Evolutionary conservation across 208 protist genomes (phyloP).

Genomic region (Leishmania tarentolae): DNA sequence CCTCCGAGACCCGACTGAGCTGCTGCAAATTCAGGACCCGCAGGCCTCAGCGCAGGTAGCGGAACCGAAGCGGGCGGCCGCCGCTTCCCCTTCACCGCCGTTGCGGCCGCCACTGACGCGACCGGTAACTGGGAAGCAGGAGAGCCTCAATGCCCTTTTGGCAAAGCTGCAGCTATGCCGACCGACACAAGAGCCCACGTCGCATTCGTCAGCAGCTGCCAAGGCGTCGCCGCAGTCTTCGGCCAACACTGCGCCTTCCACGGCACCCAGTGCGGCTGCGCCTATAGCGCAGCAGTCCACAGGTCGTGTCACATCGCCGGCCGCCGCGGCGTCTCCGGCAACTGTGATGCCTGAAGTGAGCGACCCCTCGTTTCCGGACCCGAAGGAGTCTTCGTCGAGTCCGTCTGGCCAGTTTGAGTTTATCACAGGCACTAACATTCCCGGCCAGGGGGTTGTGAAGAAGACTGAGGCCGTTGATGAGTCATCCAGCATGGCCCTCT

Average conservation of each 20-base stretch:
- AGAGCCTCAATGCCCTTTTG: constrained; percentile 40
- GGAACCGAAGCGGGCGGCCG: constrained; percentile 8
- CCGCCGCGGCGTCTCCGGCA: not conserved
- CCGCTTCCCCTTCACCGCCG: constrained; percentile 1
- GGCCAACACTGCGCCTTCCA: not conserved
- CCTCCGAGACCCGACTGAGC: constrained; percentile 56
- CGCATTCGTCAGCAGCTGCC: not conserved
- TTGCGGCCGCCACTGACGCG: constrained; percentile 3
- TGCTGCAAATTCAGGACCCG: constrained; percentile 26
- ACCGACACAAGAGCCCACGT: constrained; percentile 5
- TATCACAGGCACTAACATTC: constrained; percentile 73
- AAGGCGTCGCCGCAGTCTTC: not conserved
- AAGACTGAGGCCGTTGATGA: constrained; percentile 10
- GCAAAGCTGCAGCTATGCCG: constrained; percentile 37
- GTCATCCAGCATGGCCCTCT: constrained; percentile 56
- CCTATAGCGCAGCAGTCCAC: not conserved
- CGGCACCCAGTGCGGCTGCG: not conserved
- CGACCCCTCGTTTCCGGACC: constrained; percentile 23
- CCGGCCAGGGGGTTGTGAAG: constrained; percentile 41
- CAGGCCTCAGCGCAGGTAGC: not conserved
- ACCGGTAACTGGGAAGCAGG: constrained; percentile 23
- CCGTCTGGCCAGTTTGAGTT: constrained; percentile 56
- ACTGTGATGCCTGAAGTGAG: constrained; percentile 8
- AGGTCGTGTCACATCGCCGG: not conserved
- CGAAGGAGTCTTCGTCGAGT: constrained; percentile 19